Evolutionary conservation across 495 filamentous ascomycete species (phyloP), one percentile per base, ranked within the genome.

Genomic region (Collariella sp.): DNA sequence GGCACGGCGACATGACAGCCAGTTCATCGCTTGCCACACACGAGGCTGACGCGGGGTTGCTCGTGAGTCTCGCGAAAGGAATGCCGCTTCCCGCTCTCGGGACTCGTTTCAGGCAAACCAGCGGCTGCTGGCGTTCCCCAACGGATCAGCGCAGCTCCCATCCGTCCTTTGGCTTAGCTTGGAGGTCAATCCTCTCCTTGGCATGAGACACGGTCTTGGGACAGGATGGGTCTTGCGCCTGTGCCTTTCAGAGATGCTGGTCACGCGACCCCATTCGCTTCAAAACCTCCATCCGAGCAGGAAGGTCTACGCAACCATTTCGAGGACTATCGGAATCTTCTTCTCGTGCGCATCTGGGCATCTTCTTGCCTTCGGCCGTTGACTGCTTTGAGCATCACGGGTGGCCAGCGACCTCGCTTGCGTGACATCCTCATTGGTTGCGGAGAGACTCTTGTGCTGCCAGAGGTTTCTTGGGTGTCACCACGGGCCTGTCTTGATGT

Each of bases 1-100:
- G 50, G 43, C 48, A 26, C 48, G 52, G 52, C 62, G 56, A 62
- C 66, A 67, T 63, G 60, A 35, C n/a, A 49, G 24, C 33, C 26
- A 36, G 23, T 40, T 55, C 35, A 54, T 60, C 29, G 26, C 50
- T 45, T 20, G 24, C 35, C 50, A n/a, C n/a, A n/a, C n/a, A n/a
- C n/a, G n/a, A n/a, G n/a, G n/a, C n/a, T n/a, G n/a, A n/a, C n/a
- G n/a, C n/a, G n/a, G n/a, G n/a, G n/a, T n/a, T 31, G 26, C 26
- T 31, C 26, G 26, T 9, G 26, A 31, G 26, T 31, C 9, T 31
- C 26, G 26, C 26, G 26, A 31, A 31, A 31, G 26, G 26, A 31
- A 31, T 31, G 26, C 9, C 26, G 26, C 26, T 4, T 31, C 16
- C 16, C n/a, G 16, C 13, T 41, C 38, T 31, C 26, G 26, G 26